Evolutionary conservation across 306 rosid species (phyloP).

Genomic region (Castanea sativa): DNA sequence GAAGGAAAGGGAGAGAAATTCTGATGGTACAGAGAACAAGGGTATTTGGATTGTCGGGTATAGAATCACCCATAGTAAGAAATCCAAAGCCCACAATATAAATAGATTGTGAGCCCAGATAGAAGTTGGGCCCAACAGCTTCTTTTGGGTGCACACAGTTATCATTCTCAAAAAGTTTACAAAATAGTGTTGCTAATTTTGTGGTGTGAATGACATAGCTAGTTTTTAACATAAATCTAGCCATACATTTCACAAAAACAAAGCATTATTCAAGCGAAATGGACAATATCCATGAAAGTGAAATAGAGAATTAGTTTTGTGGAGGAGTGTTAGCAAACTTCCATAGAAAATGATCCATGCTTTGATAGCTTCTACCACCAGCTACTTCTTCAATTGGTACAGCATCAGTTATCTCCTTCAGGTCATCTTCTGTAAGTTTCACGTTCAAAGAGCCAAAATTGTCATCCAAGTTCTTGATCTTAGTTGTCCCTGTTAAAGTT

Average conservation of each 20-base stretch:
- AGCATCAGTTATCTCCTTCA: constrained; percentile 43
- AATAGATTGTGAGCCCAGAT: too few relatives aligned
- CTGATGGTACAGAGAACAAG: too few relatives aligned
- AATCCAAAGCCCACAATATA: too few relatives aligned
- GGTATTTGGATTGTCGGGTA: too few relatives aligned
- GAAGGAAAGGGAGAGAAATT: too few relatives aligned
- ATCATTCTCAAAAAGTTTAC: not conserved
- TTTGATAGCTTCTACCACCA: constrained; percentile 32
- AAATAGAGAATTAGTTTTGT: constrained; percentile 17
- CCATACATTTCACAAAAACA: not conserved
- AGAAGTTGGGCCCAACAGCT: too few relatives aligned
- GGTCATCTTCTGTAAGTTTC: constrained; percentile 41
- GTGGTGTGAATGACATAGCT: not conserved
- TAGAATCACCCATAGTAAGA: too few relatives aligned
- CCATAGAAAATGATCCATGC: constrained; percentile 23
- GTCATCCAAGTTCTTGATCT: constrained; percentile 54
- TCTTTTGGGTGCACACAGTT: not conserved
- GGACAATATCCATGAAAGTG: not conserved
- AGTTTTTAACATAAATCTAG: not conserved
- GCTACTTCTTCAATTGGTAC: constrained; percentile 51
- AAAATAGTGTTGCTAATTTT: not conserved
- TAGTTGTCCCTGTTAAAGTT: constrained; percentile 50
- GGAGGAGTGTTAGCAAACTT: constrained; percentile 57
- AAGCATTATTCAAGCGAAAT: not conserved
- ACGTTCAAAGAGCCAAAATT: constrained; percentile 54